These are phyloP conservation scores for Verticillium albo-atrum DNA, from an alignment of 2,329 filamentous ascomycete genomes.

Conservation along the genomic window DNA sequence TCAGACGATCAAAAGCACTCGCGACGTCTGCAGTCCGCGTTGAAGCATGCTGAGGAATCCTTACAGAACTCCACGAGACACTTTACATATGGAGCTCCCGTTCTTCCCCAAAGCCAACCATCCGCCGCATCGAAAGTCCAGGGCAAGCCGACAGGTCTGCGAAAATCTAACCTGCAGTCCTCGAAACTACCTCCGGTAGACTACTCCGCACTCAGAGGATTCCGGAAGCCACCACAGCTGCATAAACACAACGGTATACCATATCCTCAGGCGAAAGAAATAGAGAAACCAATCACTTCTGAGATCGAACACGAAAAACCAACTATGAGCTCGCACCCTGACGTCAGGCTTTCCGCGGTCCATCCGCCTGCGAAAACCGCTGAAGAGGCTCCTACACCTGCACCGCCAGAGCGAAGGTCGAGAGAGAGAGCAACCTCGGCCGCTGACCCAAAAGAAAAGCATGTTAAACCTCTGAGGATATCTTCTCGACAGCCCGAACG, in stretches of 20 bases:
- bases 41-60: too few species aligned
- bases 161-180: neutral
- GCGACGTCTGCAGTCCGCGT: neutral
- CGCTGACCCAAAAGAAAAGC: neutral
- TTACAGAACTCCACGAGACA: neutral
- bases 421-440: neutral
- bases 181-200: neutral
- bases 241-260: neutral
- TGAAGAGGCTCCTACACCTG: neutral
- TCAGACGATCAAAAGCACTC: neutral
- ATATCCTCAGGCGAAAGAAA: neutral
- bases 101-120: neutral
- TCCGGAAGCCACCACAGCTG: neutral
- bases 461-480: neutral
- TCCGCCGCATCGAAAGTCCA: neutral
- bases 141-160: slow-evolving; percentile 3
- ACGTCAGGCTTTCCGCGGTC: neutral
- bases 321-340: neutral
- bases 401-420: neutral
- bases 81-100: neutral
- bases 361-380: neutral
- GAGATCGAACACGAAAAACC: neutral
- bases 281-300: neutral
- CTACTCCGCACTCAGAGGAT: neutral
- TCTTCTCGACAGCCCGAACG: slow-evolving; percentile 8